Percentiles rank a stretch among this genome's conserved stretches.
These are phyloP conservation scores for Pseudodiploospora longispora DNA, from an alignment of 2,329 filamentous ascomycete species.

Conservation along the genomic window DNA sequence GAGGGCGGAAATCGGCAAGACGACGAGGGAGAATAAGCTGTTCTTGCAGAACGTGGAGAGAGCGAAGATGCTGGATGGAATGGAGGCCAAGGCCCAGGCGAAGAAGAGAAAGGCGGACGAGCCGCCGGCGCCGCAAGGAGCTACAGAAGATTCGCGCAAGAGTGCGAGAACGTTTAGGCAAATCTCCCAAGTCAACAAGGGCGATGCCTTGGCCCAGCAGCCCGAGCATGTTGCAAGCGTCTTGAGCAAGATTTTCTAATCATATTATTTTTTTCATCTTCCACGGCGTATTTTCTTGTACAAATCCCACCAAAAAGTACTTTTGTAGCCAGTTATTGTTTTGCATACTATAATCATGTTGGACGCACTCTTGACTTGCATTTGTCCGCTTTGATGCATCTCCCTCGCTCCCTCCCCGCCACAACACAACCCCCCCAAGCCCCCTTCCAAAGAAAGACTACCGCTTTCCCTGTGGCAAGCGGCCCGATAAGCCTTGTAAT, in stretches of 20 bases:
- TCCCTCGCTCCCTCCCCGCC: no score
- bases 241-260: conserved; percentile 56
- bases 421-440: neutral
- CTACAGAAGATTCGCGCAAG: conserved; percentile 14
- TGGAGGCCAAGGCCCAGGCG: conserved; percentile 49
- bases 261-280: neutral
- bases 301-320: no score
- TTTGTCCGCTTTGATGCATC: no score
- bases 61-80: conserved; percentile 70
- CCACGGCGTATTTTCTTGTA: no score
- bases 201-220: conserved; percentile 34
- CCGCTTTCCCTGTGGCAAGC: neutral
- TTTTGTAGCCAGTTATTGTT: no score
- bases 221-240: conserved; percentile 51
- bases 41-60: conserved; percentile 74
- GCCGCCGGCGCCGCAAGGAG: conserved; percentile 13
- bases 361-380: no score
- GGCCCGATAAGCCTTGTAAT: conserved; percentile 14
- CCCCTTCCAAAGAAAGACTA: conserved; percentile 11
- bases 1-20: conserved; percentile 68
- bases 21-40: conserved; percentile 70
- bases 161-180: conserved; percentile 54
- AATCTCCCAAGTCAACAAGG: conserved; percentile 48
- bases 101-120: conserved; percentile 28
- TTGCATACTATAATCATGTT: no score